Evolutionary conservation across 352 stramenopile species (phyloP).

Genomic region (Thalassiosira ordinaria): DNA sequence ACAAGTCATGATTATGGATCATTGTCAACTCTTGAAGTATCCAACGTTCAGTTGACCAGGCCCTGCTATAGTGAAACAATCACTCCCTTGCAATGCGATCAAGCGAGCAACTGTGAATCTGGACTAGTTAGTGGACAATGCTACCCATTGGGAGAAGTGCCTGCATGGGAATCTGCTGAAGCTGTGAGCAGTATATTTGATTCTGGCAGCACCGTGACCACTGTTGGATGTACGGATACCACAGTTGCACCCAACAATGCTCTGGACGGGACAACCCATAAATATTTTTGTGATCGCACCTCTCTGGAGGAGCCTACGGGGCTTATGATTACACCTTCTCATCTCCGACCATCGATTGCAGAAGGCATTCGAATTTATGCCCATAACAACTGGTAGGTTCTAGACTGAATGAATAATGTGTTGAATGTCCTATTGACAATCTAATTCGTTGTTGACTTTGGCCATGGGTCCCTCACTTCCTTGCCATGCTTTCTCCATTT

Average conservation of each 20-base stretch:
- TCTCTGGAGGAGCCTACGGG: constrained; percentile 2
- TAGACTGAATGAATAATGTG: too few relatives aligned
- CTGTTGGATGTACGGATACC: constrained; percentile 28
- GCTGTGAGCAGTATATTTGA: constrained; percentile 31
- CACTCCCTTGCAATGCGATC: constrained; percentile 42
- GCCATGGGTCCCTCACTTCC: too few relatives aligned
- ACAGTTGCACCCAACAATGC: neutral
- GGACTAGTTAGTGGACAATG: constrained; percentile 30
- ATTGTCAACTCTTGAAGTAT: constrained; percentile 18
- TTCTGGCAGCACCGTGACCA: constrained; percentile 29
- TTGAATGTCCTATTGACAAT: too few relatives aligned
- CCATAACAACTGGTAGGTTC: constrained; percentile 24
- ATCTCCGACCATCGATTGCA: constrained; percentile 28
- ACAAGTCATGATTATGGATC: constrained; percentile 25
- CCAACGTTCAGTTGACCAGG: constrained; percentile 43
- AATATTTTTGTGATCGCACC: constrained; percentile 16
- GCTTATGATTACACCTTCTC: constrained; percentile 41
- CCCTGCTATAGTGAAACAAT: constrained; percentile 30
- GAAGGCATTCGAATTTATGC: constrained; percentile 37
- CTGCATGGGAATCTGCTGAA: constrained; percentile 40
- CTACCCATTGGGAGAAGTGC: constrained; percentile 42
- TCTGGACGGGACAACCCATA: constrained; percentile 32
- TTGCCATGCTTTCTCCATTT: too few relatives aligned
- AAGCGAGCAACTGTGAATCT: constrained; percentile 55
- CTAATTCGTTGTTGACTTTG: too few relatives aligned